Base-by-base conservation (phyloP, 306 rosid species). In the Cercis canadensis region DNA sequence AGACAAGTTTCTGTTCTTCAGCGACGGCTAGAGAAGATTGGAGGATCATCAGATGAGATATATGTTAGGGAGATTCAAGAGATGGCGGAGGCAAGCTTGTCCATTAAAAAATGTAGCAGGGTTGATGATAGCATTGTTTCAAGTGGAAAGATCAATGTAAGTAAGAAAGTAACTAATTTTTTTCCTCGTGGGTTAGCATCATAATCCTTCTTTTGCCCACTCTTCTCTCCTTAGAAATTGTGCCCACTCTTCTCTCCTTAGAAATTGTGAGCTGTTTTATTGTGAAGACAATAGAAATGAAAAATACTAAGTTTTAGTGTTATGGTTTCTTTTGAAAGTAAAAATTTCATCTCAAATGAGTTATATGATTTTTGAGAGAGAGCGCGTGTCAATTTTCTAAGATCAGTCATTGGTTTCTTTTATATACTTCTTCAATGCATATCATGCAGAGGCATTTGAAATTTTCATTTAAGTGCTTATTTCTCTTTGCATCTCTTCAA, bases 101-200 rank as follows among this genome's bases (percentile, higher is more conserved):
- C 87, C 0, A 57, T 80, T 53, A 78, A 68, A 76, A 75, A 44
- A 43, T 71, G 80, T 37, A 41, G 72, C 77, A 72, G 73, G 56
- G 62, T 52, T 55, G 69, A 68, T 53, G 93, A 85, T 29, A 67
- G 62, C 73, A 37, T 71, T 24, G 74, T 85, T 55, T 85, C 96
- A 40, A 79, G 87, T 80, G 89, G 88, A 19, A 83, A 84, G 53
- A 65, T 83, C 47, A 88, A 85, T 68, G 98, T 93, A 82, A 84
- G 92, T 24, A 24, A 24, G 47, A 39, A 60, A 53, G 14, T 12
- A 51, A 43, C 17, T 37, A 24, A 24, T 24, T n/a, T 14, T 57
- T 29, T 15, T 47, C 0, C 9, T 18, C 49, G 7, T 44, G n/a
- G n/a, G n/a, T n/a, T 44, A 18, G 61, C 39, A 16, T 41, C 21